Evolutionary conservation across 306 rosid genomes (phyloP).

Genomic region (Cicer judaicum): DNA sequence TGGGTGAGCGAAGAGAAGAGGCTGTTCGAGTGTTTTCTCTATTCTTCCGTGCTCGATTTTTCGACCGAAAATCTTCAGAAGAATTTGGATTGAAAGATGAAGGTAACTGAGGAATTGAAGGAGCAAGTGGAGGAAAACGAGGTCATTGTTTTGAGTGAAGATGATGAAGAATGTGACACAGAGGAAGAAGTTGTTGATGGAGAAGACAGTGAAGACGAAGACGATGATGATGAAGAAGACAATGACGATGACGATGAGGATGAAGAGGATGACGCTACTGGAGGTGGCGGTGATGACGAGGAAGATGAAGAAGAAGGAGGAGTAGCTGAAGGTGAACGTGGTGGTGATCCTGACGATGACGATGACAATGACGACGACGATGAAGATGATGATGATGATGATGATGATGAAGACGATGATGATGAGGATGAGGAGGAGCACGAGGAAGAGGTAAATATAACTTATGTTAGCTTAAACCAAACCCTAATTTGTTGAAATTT

Average conservation of each 20-base stretch:
- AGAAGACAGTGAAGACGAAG: constrained; percentile 58
- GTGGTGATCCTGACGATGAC: constrained; percentile 47
- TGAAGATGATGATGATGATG: neutral
- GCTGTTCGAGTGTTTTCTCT: constrained; percentile 53
- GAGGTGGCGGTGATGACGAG: constrained; percentile 59
- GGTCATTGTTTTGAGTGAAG: constrained; percentile 36
- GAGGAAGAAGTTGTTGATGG: constrained; percentile 57
- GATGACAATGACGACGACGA: constrained; percentile 35
- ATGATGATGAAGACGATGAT: neutral
- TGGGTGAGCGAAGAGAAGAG: constrained; percentile 72
- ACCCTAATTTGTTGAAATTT: constrained; percentile 24
- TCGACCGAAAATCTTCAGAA: constrained; percentile 33
- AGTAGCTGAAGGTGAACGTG: constrained; percentile 42
- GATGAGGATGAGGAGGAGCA: constrained; percentile 34
- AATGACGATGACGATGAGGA: constrained; percentile 45
- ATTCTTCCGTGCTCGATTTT: constrained; percentile 44
- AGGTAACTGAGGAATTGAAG: constrained; percentile 55
- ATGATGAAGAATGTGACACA: constrained; percentile 46
- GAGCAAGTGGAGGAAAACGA: constrained; percentile 63
- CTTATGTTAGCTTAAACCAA: constrained; percentile 11
- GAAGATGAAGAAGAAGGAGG: constrained; percentile 45
- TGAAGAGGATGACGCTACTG: constrained; percentile 54
- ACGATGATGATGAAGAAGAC: constrained; percentile 41
- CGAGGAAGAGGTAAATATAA: constrained; percentile 49
- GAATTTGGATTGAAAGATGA: constrained; percentile 56